These are phyloP conservation scores for Globisporangium takayamanum DNA, from an alignment of 352 stramenopile genomes.

Conservation along the genomic window DNA sequence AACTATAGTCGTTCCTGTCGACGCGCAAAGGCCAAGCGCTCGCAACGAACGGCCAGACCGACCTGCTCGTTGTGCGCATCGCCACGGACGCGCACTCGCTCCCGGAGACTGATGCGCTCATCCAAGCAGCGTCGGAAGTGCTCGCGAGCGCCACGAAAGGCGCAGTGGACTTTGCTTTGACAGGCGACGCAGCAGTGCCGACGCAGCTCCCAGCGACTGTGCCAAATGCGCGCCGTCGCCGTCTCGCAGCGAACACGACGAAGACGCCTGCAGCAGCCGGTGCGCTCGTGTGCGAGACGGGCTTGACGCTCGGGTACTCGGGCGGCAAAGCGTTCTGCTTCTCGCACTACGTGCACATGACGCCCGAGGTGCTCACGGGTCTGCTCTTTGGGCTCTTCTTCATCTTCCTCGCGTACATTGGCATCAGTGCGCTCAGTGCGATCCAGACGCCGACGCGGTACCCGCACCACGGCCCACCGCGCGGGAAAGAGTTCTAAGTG, in stretches of 20 bases:
- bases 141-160: constrained; percentile 29
- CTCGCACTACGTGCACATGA: constrained; percentile 82
- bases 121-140: constrained; percentile 28
- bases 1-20: constrained; percentile 8
- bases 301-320: constrained; percentile 53
- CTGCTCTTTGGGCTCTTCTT: constrained; percentile 78
- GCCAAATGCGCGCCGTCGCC: constrained; percentile 10
- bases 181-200: constrained; percentile 33
- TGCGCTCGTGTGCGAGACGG: constrained; percentile 48
- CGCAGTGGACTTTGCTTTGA: constrained; percentile 58
- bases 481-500: constrained; percentile 81
- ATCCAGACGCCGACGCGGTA: constrained; percentile 77
- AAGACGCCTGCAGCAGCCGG: constrained; percentile 5
- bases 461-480: constrained; percentile 60
- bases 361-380: constrained; percentile 63
- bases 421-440: constrained; percentile 54
- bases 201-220: constrained; percentile 19
- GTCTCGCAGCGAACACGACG: constrained; percentile 26
- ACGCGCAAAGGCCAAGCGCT: constrained; percentile 19
- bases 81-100: constrained; percentile 20
- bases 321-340: constrained; percentile 76
- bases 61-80: constrained; percentile 63
- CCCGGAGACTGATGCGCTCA: constrained; percentile 33
- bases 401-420: constrained; percentile 70
- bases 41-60: constrained; percentile 43